phyloP scores from a whole-genome alignment of 306 rosid genomes.

The Crotalaria pallida region DNA sequence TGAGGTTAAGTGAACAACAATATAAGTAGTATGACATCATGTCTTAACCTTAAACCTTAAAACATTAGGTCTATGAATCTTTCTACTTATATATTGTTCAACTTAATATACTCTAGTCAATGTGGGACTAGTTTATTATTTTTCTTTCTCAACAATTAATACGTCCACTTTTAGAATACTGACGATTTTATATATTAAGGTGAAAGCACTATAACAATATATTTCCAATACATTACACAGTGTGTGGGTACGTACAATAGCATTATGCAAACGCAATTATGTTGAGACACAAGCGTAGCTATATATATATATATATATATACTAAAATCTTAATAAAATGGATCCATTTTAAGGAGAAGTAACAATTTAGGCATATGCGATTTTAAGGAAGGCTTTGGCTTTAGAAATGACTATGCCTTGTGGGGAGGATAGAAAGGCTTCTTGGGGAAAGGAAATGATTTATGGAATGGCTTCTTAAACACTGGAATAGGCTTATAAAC shows the following conservation, averaged over 20 bases:
- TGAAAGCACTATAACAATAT: background rate
- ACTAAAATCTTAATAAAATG: background rate
- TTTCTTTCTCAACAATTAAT: too few relatives aligned
- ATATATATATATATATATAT: background rate
- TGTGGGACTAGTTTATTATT: too few relatives aligned
- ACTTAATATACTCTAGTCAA: too few relatives aligned
- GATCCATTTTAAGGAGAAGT: background rate
- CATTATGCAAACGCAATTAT: background rate
- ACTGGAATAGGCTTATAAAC: constrained; percentile 13
- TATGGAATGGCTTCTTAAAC: background rate
- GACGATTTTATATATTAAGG: background rate
- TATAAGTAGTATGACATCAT: too few relatives aligned
- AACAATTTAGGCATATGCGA: background rate
- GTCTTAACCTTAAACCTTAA: too few relatives aligned
- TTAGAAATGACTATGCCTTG: background rate
- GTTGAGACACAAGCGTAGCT: background rate
- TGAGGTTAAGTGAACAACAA: too few relatives aligned
- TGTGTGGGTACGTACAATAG: background rate
- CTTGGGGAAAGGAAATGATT: background rate
- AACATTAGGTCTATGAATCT: too few relatives aligned
- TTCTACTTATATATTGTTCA: too few relatives aligned
- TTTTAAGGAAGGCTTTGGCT: background rate
- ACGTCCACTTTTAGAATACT: too few relatives aligned
- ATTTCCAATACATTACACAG: background rate
- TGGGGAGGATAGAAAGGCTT: constrained; percentile 13